phyloP scores from a whole-genome alignment of 495 filamentous ascomycete genomes.

The Parmelia sp. region DNA sequence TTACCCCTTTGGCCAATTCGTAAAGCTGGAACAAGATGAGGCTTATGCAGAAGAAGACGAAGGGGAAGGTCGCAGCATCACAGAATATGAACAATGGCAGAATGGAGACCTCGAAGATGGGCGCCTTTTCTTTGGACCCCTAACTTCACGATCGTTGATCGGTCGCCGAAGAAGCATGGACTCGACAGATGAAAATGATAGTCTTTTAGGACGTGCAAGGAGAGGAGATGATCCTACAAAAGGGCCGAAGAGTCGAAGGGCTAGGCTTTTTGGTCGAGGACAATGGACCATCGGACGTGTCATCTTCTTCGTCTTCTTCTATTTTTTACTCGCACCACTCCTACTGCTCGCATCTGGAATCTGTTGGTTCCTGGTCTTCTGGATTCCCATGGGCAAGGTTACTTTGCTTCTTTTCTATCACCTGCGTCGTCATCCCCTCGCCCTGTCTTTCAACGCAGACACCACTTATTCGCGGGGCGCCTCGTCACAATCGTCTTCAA shows the following conservation, averaged over 20 bases:
- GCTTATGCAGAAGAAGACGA: constrained; percentile 93
- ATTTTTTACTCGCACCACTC: constrained; percentile 84
- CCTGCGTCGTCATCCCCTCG: constrained; percentile 85
- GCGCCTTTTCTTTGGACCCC: constrained; percentile 87
- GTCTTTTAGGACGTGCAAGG: constrained; percentile 67
- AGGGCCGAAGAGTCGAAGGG: constrained; percentile 64
- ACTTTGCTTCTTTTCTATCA: constrained; percentile 86
- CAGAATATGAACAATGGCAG: constrained; percentile 99
- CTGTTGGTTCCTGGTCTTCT: constrained; percentile 96
- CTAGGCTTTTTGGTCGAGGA: constrained; percentile 83
- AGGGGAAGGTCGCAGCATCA: constrained; percentile 98
- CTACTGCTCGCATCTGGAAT: constrained; percentile 77
- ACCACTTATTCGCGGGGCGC: constrained; percentile 62
- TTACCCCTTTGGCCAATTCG: constrained; percentile 95
- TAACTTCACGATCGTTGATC: constrained; percentile 69
- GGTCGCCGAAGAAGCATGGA: constrained; percentile 89
- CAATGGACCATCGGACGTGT: constrained; percentile 92
- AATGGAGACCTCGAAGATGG: constrained; percentile 95
- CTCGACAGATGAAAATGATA: constrained; percentile 81
- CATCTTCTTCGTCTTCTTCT: constrained; percentile 96
- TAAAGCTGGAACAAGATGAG: constrained; percentile 87
- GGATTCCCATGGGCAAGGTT: constrained; percentile 97
- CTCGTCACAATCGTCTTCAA: constrained; percentile 68
- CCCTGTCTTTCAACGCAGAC: constrained; percentile 87
- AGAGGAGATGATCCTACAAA: constrained; percentile 45